A percentile compares a stretch with the other conserved stretches of the same genome.
phyloP scores from a whole-genome alignment of 768 basidiomycete genomes.

The Tricholoma furcatifolium region DNA sequence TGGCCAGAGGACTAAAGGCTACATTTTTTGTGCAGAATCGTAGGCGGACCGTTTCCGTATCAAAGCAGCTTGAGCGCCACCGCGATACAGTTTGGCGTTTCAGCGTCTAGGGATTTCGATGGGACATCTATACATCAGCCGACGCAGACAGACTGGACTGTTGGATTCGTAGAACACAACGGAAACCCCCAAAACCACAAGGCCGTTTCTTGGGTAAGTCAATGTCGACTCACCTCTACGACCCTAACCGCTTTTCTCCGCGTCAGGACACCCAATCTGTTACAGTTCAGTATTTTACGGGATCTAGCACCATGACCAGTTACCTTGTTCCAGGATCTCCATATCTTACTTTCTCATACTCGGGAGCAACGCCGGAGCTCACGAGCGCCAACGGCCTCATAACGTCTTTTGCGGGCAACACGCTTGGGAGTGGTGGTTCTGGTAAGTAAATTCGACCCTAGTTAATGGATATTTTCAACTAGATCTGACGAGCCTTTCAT shows the following conservation, averaged over 20 bases:
- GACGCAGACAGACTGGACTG: conserved; percentile 30
- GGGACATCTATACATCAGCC: conserved; percentile 32
- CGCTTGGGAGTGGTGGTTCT: conserved; percentile 19
- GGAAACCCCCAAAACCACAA: conserved; percentile 30
- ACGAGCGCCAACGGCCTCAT: conserved; percentile 29
- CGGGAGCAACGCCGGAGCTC: conserved; percentile 28
- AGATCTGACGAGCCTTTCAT: background rate
- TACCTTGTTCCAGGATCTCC: conserved; percentile 33
- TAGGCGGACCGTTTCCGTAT: conserved; percentile 32
- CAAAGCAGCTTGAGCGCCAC: conserved; percentile 25
- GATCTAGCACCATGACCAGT: conserved; percentile 28
- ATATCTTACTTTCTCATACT: conserved; percentile 31
- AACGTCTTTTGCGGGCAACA: conserved; percentile 25
- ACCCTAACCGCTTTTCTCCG: background rate
- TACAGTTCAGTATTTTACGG: conserved; percentile 33
- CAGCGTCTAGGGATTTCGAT: conserved; percentile 27
- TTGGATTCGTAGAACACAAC: conserved; percentile 28
- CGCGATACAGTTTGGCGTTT: conserved; percentile 29
- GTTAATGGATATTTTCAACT: background rate
- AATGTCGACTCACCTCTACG: background rate
- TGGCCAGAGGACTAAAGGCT: background rate
- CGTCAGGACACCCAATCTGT: conserved; percentile 31
- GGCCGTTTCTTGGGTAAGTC: conserved; percentile 29
- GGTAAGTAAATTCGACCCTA: conserved; percentile 11
- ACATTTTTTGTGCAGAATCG: conserved; percentile 18